These are phyloP conservation scores for Talaromyces ruber DNA, from an alignment of 495 filamentous ascomycete species.

Conservation along the genomic window DNA sequence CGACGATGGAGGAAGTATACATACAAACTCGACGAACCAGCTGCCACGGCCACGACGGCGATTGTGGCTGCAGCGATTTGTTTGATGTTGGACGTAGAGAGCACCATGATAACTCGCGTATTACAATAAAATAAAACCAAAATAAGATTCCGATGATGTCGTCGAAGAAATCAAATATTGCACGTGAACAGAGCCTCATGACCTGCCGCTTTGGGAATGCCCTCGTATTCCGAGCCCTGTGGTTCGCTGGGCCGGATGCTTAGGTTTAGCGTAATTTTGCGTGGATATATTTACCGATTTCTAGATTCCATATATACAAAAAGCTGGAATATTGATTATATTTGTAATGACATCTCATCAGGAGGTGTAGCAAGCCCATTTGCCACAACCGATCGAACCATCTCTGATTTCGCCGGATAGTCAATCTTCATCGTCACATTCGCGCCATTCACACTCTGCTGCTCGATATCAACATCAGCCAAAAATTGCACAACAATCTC, in stretches of 20 bases:
- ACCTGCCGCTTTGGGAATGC: neutral
- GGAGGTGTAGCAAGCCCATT: neutral
- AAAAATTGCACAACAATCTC: constrained; percentile 29
- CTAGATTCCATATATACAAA: neutral
- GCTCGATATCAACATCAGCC: constrained; percentile 6
- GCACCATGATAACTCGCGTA: neutral
- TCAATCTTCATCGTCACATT: neutral
- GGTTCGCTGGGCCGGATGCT: neutral
- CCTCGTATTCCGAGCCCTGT: neutral
- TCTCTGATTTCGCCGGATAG: neutral
- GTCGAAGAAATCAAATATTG: neutral
- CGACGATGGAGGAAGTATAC: neutral
- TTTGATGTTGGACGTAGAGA: neutral
- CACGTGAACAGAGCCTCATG: neutral
- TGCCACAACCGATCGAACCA: neutral
- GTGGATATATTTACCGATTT: neutral
- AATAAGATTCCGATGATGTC: neutral
- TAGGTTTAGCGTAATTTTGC: neutral
- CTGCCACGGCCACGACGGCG: neutral
- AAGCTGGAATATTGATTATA: neutral
- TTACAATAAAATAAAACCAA: neutral
- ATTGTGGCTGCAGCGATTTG: neutral
- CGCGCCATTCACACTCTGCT: neutral
- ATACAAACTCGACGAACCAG: constrained; percentile 1
- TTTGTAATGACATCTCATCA: neutral